These are phyloP conservation scores for Paratinospora sagittata DNA, from an alignment of 164 flowering plant species.

Conservation along the genomic window DNA sequence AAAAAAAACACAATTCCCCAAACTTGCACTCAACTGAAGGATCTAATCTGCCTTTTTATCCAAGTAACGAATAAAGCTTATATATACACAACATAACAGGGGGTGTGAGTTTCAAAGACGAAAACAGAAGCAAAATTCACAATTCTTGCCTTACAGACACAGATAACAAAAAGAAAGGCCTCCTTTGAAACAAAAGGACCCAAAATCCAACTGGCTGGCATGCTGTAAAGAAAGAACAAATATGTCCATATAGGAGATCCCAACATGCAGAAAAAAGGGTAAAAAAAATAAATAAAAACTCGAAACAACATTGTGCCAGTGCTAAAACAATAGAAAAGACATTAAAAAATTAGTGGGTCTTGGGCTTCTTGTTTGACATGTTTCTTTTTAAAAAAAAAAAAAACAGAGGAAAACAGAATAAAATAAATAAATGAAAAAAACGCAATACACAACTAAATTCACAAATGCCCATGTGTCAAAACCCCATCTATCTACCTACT, in stretches of 20 bases:
- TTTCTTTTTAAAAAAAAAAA: too few species aligned
- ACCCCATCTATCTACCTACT: background rate
- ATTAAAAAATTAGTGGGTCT: slow-evolving; percentile 8
- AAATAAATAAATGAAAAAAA: background rate
- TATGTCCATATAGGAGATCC: background rate
- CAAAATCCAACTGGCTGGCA: background rate
- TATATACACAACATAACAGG: background rate
- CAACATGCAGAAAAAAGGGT: background rate
- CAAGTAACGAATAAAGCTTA: slow-evolving; percentile 39
- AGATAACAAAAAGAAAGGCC: background rate
- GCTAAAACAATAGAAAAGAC: background rate
- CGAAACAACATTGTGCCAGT: background rate
- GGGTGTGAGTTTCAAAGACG: background rate
- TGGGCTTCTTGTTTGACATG: background rate
- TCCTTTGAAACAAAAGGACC: background rate
- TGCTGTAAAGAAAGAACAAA: background rate
- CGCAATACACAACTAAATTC: background rate
- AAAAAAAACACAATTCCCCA: slow-evolving; percentile 4
- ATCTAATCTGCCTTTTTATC: slow-evolving; percentile 25
- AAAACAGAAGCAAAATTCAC: background rate
- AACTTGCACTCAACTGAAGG: slow-evolving; percentile 23
- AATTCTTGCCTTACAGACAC: background rate
- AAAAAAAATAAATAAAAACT: too few species aligned
- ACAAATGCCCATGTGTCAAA: background rate
- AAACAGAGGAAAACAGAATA: background rate